Conservation (phyloP, 345 rosid species). For the Erysimum cheiranthoides region DNA sequence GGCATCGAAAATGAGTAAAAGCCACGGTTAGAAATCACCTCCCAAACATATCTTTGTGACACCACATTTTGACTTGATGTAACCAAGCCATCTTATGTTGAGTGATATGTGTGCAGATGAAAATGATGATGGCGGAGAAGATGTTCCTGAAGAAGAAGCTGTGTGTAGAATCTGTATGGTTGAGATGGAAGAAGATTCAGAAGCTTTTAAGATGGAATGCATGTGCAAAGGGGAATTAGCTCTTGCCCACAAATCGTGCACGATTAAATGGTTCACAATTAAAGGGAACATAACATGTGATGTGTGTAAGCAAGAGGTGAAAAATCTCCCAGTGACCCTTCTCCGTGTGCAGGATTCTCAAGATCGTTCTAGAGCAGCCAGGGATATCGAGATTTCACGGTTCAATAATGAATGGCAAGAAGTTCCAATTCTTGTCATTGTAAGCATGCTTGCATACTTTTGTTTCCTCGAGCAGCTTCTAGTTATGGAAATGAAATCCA, state of each 20-base stretch:
- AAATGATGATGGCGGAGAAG: constrained; percentile 61
- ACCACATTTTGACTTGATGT: neutral
- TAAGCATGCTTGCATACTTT: constrained; percentile 75
- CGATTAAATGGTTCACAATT: constrained; percentile 90
- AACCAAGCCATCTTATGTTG: constrained; percentile 33
- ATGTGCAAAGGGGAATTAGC: constrained; percentile 96
- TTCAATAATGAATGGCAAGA: constrained; percentile 93
- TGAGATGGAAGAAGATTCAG: constrained; percentile 86
- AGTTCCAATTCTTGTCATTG: constrained; percentile 73
- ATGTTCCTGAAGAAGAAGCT: constrained; percentile 87
- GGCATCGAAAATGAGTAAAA: constrained; percentile 34
- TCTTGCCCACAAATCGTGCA: constrained; percentile 81
- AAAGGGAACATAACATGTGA: constrained; percentile 96
- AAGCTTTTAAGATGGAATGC: constrained; percentile 93
- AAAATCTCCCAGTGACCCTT: constrained; percentile 89
- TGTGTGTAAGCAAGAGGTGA: constrained; percentile 88
- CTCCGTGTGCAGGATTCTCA: constrained; percentile 68
- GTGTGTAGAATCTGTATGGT: constrained; percentile 90
- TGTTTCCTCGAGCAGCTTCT: constrained; percentile 74
- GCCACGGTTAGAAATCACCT: constrained; percentile 20
- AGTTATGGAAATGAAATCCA: constrained; percentile 63
- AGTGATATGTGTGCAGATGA: constrained; percentile 65
- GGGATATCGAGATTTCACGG: constrained; percentile 44
- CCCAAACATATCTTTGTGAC: neutral
- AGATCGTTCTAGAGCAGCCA: constrained; percentile 48